phyloP scores from a whole-genome alignment of 2,329 filamentous ascomycete genomes.

The Diaporthe sp. region DNA sequence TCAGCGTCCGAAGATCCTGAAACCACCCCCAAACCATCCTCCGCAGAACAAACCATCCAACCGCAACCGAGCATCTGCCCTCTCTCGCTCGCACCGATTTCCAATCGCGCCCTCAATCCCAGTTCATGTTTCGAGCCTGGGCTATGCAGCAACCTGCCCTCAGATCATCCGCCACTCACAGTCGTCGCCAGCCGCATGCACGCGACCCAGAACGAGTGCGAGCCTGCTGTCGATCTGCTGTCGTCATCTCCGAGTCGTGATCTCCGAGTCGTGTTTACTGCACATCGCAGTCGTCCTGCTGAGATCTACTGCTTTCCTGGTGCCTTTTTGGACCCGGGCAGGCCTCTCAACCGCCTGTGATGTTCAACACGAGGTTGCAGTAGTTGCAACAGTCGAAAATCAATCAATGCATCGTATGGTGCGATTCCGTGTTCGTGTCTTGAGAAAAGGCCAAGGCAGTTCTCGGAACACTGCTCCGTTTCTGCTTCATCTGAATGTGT shows the following conservation, averaged over 20 bases:
- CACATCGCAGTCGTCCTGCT: no score
- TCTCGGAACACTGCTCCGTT: conserved; percentile 21
- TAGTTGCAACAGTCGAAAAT: not conserved
- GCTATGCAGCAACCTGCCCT: not conserved
- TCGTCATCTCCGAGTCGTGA: not conserved
- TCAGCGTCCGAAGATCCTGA: conserved; percentile 37
- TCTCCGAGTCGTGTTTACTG: not conserved
- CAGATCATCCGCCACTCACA: conserved; percentile 6
- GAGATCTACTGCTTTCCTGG: not conserved
- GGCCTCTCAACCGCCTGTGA: not conserved
- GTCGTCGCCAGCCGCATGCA: not conserved
- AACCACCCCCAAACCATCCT: conserved; percentile 31
- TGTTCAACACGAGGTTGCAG: not conserved
- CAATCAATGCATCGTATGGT: not conserved
- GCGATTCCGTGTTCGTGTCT: conserved; percentile 4
- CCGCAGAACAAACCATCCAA: conserved; percentile 16
- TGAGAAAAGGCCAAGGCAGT: conserved; percentile 8
- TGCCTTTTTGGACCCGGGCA: not conserved
- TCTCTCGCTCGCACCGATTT: conserved; percentile 1
- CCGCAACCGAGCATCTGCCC: conserved; percentile 9
- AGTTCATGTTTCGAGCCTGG: conserved; percentile 20
- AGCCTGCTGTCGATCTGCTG: not conserved
- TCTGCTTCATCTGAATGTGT: conserved; percentile 34
- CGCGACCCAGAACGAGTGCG: not conserved
- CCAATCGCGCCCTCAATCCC: conserved; percentile 3